These are phyloP conservation scores for Pythium sukuiense DNA, from an alignment of 352 stramenopile genomes.

Conservation along the genomic window DNA sequence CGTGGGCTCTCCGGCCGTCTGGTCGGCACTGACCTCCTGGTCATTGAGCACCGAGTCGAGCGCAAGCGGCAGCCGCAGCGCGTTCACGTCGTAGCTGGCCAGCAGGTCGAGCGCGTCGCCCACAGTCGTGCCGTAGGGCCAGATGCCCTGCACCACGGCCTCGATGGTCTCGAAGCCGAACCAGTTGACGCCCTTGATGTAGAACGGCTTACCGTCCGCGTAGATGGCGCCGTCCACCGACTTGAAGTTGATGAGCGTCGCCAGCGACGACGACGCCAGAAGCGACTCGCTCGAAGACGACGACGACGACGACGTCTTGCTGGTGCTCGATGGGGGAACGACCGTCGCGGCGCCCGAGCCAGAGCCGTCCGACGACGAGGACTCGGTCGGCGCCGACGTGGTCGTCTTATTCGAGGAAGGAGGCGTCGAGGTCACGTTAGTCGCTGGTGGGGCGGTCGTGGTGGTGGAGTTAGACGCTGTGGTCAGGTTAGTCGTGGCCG, in stretches of 20 bases:
- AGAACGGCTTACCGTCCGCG: slow-evolving; percentile 52
- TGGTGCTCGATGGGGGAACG: not conserved
- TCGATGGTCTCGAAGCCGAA: slow-evolving; percentile 69
- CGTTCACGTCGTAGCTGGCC: slow-evolving; percentile 50
- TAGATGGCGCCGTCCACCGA: slow-evolving; percentile 56
- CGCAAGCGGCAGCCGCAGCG: slow-evolving; percentile 61
- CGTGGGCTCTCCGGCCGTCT: slow-evolving; percentile 41
- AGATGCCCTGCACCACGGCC: slow-evolving; percentile 57
- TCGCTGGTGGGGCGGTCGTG: not conserved
- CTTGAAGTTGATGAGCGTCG: slow-evolving; percentile 69
- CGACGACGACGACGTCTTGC: slow-evolving; percentile 5
- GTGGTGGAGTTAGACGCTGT: not conserved
- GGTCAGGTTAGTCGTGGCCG: not conserved
- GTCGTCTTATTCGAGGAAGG: not conserved
- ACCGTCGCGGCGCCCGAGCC: not conserved
- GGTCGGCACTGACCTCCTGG: slow-evolving; percentile 40
- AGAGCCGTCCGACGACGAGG: slow-evolving; percentile 7
- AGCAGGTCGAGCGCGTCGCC: slow-evolving; percentile 51
- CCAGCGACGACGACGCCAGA: too few species aligned
- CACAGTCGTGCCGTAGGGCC: slow-evolving; percentile 64
- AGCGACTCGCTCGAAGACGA: not conserved
- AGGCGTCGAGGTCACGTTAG: not conserved
- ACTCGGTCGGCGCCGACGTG: not conserved
- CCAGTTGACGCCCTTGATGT: slow-evolving; percentile 77
- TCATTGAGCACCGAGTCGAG: slow-evolving; percentile 63